Evolutionary conservation across 176 grass and related monocot genomes (phyloP).

Genomic region (Pontederia crassipes): DNA sequence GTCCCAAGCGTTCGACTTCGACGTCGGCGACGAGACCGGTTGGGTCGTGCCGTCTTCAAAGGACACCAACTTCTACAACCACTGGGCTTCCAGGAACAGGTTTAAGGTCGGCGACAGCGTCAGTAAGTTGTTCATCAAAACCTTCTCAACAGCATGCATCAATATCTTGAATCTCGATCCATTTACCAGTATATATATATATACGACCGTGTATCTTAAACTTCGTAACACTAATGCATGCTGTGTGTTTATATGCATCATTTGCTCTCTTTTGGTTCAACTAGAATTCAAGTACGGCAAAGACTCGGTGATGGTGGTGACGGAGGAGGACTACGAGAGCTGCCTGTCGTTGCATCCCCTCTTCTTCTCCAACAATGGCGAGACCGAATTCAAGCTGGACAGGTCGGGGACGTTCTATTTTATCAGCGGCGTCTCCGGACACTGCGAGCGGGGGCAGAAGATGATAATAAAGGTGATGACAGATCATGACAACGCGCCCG

Average conservation of each 20-base stretch:
- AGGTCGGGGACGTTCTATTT: conserved; percentile 42
- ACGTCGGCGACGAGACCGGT: conserved; percentile 54
- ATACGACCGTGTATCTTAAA: too few relatives aligned
- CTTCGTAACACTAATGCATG: too few relatives aligned
- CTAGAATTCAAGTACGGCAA: conserved; percentile 72
- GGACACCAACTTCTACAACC: conserved; percentile 31
- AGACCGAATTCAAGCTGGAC: conserved; percentile 39
- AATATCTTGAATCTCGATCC: too few relatives aligned
- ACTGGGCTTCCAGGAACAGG: conserved; percentile 76
- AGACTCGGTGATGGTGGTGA: conserved; percentile 73
- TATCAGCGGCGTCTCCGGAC: conserved; percentile 58
- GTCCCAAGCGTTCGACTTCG: conserved; percentile 30
- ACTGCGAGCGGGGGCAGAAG: conserved; percentile 70
- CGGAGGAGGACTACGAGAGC: conserved; percentile 51
- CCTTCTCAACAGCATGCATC: too few relatives aligned
- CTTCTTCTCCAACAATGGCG: conserved; percentile 79
- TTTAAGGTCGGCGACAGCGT: conserved; percentile 71
- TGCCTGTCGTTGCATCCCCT: conserved; percentile 46
- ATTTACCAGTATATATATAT: too few relatives aligned
- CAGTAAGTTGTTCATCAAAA: conserved; percentile 26
- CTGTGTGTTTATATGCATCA: too few relatives aligned
- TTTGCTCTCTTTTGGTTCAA: too few relatives aligned
- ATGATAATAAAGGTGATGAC: conserved; percentile 52
- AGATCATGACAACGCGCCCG: neutral
- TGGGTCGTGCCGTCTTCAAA: conserved; percentile 44